Conservation (phyloP, 306 rosid genomes). For the Inga oerstediana region DNA sequence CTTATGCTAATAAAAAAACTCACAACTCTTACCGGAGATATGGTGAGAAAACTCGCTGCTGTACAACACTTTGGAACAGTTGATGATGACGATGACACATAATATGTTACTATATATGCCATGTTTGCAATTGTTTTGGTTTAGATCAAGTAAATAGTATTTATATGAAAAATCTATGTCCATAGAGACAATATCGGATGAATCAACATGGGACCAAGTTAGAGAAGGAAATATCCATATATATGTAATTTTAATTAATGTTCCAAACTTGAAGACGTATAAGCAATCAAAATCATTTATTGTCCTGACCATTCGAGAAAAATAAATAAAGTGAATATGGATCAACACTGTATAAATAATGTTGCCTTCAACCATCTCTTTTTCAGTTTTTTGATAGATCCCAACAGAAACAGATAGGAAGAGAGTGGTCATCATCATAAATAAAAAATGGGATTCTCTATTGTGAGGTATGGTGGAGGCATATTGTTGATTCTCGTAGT, state of each 20-base stretch:
- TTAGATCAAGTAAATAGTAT: no score
- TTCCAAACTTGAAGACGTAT: not conserved
- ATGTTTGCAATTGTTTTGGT: no score
- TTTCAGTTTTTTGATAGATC: no score
- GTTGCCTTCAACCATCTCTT: no score
- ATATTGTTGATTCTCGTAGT: not conserved
- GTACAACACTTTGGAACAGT: no score
- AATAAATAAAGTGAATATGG: not conserved
- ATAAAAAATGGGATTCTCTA: not conserved
- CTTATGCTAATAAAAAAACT: no score
- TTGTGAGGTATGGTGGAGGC: not conserved
- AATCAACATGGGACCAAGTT: not conserved
- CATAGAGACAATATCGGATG: not conserved
- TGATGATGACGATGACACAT: no score
- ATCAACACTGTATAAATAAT: not conserved
- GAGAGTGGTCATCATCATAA: not conserved
- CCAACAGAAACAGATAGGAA: no score
- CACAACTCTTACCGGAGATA: no score
- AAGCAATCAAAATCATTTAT: not conserved
- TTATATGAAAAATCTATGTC: no score
- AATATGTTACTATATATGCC: no score
- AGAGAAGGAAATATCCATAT: not conserved
- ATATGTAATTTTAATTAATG: not conserved
- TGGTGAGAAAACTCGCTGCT: no score
- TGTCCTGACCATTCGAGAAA: not conserved